Conservation (phyloP, 176 grass and related monocot species). For the Juncus effusus region DNA sequence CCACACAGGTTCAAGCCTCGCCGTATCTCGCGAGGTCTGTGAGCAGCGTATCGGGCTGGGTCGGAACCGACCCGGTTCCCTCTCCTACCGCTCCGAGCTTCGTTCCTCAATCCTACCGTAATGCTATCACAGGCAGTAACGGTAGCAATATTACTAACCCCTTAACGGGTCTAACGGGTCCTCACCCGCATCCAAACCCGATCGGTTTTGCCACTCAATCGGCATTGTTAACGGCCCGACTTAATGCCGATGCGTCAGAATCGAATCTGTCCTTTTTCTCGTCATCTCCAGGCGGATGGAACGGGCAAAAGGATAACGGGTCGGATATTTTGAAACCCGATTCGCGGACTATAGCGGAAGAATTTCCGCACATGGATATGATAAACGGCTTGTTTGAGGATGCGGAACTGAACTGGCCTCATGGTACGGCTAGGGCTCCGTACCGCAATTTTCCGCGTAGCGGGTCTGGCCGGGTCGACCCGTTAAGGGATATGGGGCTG, state of each 20-base stretch:
- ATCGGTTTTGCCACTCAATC: conserved; percentile 15
- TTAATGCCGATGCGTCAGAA: conserved; percentile 6
- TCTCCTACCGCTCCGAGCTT: conserved; percentile 38
- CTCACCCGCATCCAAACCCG: conserved; percentile 3
- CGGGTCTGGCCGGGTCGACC: not conserved
- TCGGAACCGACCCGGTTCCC: conserved; percentile 34
- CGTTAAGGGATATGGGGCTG: conserved; percentile 15
- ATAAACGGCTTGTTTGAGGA: conserved; percentile 93
- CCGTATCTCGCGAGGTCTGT: conserved; percentile 44
- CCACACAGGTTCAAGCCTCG: conserved; percentile 29
- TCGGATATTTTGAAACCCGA: not conserved
- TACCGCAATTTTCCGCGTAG: conserved; percentile 2
- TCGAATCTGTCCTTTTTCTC: conserved; percentile 30
- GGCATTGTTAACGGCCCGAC: conserved; percentile 1
- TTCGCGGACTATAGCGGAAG: conserved; percentile 39
- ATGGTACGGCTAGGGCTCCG: not conserved
- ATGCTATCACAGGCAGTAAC: conserved; percentile 57
- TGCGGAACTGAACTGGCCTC: conserved; percentile 31
- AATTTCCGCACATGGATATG: conserved; percentile 93
- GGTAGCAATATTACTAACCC: not conserved
- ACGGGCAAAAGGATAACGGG: conserved; percentile 11
- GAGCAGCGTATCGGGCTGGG: conserved; percentile 37
- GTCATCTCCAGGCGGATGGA: conserved; percentile 11
- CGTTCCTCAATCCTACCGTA: conserved; percentile 57
- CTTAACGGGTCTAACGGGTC: conserved; percentile 19